Evolutionary conservation across 192 early-diverging fungal species (phyloP), one percentile per base, ranked within the genome.

Genomic region (Coemansia sp.): DNA sequence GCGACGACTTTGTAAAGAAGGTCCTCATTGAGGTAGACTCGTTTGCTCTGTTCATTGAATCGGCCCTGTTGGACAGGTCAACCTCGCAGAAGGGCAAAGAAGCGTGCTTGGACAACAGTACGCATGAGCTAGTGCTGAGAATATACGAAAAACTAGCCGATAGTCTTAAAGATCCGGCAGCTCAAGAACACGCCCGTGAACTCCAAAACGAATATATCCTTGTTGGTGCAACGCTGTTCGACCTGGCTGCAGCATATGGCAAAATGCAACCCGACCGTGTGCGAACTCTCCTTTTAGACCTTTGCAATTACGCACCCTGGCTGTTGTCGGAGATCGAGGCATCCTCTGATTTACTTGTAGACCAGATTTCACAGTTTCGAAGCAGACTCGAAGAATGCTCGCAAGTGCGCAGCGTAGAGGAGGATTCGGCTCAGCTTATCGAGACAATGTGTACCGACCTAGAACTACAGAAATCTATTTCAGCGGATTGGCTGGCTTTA

Each of bases 221-320:
- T 36, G 78, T 81, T 23, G 78, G 78, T 9, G 78, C 78, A n/a
- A 81, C 78, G 36, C 55, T 88, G 45, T 80, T 88, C 72, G 87
- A 88, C 41, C 52, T 87, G 33, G 77, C 85, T 12, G 60, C 62
- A 2, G 78, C 68, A 39, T 87, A 85, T 75, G 69, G 77, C 44
- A 75, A 65, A 44, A 77, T 76, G 2, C 66, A 85, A 46, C 72
- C 79, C 3, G 72, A 72, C 18, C 66, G 73, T 41, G 64, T 84
- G 18, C 65, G 66, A 44, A 66, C 53, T 33, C 46, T 86, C 36
- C 63, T 87, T 12, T 68, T 68, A 18, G 53, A 41, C n/a, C 67
- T 88, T 44, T 79, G 80, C 36, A 63, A 79, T 56, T 43, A 71
- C 44, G 76, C 84, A 0, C 83, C 87, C 5, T 72, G 73, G 63